Evolutionary conservation across 164 flowering plant species (phyloP).

Genomic region (Tinospora cordifolia): DNA sequence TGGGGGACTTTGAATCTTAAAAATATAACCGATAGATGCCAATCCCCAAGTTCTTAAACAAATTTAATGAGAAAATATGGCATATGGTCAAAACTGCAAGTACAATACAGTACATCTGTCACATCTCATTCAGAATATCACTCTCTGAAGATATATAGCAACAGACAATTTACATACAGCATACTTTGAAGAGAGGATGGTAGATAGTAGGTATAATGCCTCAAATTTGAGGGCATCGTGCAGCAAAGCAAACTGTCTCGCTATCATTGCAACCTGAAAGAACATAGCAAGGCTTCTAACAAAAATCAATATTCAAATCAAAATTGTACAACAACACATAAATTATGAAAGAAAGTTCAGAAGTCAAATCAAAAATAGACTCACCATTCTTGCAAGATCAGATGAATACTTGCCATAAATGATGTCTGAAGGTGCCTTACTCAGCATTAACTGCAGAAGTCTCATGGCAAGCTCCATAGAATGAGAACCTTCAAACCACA

Average conservation of each 20-base stretch:
- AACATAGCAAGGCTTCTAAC: conserved; percentile 6
- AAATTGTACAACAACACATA: neutral
- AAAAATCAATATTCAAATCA: neutral
- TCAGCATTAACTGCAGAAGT: conserved; percentile 49
- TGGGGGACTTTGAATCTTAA: neutral
- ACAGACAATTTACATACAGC: conserved; percentile 38
- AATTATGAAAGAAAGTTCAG: neutral
- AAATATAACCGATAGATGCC: neutral
- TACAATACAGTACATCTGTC: neutral
- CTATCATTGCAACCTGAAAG: conserved; percentile 51
- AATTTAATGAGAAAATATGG: neutral
- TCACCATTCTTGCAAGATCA: conserved; percentile 54
- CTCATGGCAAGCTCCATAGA: conserved; percentile 50
- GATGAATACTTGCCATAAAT: conserved; percentile 28
- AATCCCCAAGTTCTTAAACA: neutral
- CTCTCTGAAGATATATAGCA: neutral
- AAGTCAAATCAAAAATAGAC: conserved; percentile 15
- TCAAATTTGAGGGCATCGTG: conserved; percentile 83
- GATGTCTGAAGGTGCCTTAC: conserved; percentile 42
- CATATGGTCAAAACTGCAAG: neutral
- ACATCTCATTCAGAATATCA: neutral
- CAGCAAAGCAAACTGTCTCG: conserved; percentile 65
- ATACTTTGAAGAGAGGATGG: conserved; percentile 51
- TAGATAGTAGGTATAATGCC: conserved; percentile 59
- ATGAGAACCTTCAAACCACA: conserved; percentile 52